Percentiles rank a stretch among this genome's conserved stretches.
phyloP scores from a whole-genome alignment of 768 basidiomycete genomes.

The Tricholoma flavovirens region DNA sequence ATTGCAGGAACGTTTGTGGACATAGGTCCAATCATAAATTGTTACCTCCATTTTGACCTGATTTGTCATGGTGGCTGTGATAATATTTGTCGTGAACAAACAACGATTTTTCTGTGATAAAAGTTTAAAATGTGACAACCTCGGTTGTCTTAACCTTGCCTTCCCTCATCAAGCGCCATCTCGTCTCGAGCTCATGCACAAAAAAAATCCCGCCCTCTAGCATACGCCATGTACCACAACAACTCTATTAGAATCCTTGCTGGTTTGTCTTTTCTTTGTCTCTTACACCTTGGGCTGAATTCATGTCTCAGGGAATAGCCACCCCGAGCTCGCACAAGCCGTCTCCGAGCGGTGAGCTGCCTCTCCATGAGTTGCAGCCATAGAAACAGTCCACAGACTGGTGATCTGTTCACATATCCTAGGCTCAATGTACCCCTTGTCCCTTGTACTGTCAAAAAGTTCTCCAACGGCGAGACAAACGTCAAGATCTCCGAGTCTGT shows the following conservation, averaged over 20 bases:
- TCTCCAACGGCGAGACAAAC: conserved; percentile 93
- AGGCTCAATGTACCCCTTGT: conserved; percentile 89
- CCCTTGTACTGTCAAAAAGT: conserved; percentile 81
- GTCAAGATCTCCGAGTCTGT: conserved; percentile 94
- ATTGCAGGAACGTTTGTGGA: conserved; percentile 14
- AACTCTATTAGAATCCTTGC: conserved; percentile 74
- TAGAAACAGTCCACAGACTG: conserved; percentile 40
- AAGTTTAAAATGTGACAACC: neutral
- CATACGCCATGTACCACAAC: conserved; percentile 64
- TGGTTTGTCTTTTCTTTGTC: conserved; percentile 39
- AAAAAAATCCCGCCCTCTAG: conserved; percentile 4
- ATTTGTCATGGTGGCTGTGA: conserved; percentile 36
- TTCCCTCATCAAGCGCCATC: too few relatives aligned
- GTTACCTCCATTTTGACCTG: neutral
- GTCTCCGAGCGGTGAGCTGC: conserved; percentile 95
- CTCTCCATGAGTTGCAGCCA: conserved; percentile 37
- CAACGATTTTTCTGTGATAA: conserved; percentile 25
- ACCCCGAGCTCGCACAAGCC: conserved; percentile 92
- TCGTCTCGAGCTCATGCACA: conserved; percentile 22
- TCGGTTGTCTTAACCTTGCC: too few relatives aligned
- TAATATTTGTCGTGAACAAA: conserved; percentile 33
- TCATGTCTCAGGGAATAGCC: conserved; percentile 80
- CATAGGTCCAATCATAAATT: conserved; percentile 13
- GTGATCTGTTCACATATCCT: conserved; percentile 41
- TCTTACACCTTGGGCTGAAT: conserved; percentile 12